Base-by-base conservation (phyloP, 441 rosid genomes). In the Sinapis alba region DNA sequence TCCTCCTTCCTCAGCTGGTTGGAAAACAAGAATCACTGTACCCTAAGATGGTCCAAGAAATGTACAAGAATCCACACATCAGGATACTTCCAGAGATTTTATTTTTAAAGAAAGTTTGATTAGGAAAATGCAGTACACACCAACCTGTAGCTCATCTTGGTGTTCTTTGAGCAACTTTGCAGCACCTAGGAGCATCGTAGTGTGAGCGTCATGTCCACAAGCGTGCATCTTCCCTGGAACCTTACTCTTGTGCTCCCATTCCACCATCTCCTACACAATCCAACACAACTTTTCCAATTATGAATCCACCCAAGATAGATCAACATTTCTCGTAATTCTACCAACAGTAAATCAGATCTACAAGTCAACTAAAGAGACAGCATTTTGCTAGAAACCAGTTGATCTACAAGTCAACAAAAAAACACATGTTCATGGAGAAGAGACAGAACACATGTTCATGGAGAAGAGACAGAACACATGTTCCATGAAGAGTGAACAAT, bases 1-100 rank as follows among this genome's bases (percentile, higher is more conserved):
- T 62, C 96, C 94, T 62, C 94, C 95, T 92, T 94, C 98, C 83
- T 95, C 99, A 4, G 99, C 99, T 30, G 98, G 99, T 85, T 95
- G 99, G 78, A 92, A 95, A 62, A 95, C 81, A 6, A 95, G 89
- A 76, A 88, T 81, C 65, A 92, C 95, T 6, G 98, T 95, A 36
- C 99, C 99, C 99, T 95, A 72, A 79, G 6, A 53, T 13, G 5
- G 28, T 64, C 69, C 36, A 66, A 28, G 9, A 62, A 64, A 56
- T 19, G 1, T 23, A n/a, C 2, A 23, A 30, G 11, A 77, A 58
- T 4, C 7, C 26, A 70, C n/a, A 64, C 3, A 61, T 41, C 10
- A 51, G 10, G 16, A 61, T 16, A 27, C 19, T 36, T 20, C 47
- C 36, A 4, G 43, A 73, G 30, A 66, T 23, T 13, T 13, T 54